phyloP scores from a whole-genome alignment of 2,329 filamentous ascomycete genomes.

The Massarina eburnea region DNA sequence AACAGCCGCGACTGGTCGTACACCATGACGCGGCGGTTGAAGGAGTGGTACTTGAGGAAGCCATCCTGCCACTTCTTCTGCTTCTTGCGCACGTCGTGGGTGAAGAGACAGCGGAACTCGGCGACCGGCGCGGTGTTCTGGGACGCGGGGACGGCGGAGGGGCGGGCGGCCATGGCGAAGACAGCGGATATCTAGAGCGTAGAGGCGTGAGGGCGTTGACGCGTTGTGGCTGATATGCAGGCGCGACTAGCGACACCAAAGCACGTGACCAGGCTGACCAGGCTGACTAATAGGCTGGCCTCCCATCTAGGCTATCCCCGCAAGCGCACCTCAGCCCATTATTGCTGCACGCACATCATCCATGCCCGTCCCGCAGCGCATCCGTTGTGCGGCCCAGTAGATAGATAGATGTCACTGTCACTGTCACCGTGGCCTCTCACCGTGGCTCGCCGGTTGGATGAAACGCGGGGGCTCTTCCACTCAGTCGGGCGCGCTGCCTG shows the following conservation, averaged over 20 bases:
- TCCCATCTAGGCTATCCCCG: background rate
- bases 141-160: slow-evolving; percentile 48
- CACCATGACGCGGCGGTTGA: slow-evolving; percentile 89
- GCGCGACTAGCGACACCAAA: slow-evolving; percentile 1
- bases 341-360: background rate
- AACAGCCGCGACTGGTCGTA: slow-evolving; percentile 80
- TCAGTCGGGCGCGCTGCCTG: background rate
- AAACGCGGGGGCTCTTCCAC: slow-evolving; percentile 19
- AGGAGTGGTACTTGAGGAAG: slow-evolving; percentile 80
- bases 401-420: background rate
- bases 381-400: background rate
- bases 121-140: slow-evolving; percentile 73
- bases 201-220: slow-evolving; percentile 9
- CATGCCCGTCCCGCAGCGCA: background rate
- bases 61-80: slow-evolving; percentile 95
- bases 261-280: slow-evolving; percentile 10
- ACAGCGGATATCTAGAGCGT: background rate
- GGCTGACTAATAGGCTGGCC: background rate
- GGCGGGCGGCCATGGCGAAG: slow-evolving; percentile 19
- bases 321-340: background rate
- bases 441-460: slow-evolving; percentile 7
- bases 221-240: slow-evolving; percentile 8
- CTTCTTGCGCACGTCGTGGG: slow-evolving; percentile 80
- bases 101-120: slow-evolving; percentile 85
- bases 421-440: background rate